Evolutionary conservation across 345 rosid species (phyloP).

Genomic region (Gossypium sturtianum): DNA sequence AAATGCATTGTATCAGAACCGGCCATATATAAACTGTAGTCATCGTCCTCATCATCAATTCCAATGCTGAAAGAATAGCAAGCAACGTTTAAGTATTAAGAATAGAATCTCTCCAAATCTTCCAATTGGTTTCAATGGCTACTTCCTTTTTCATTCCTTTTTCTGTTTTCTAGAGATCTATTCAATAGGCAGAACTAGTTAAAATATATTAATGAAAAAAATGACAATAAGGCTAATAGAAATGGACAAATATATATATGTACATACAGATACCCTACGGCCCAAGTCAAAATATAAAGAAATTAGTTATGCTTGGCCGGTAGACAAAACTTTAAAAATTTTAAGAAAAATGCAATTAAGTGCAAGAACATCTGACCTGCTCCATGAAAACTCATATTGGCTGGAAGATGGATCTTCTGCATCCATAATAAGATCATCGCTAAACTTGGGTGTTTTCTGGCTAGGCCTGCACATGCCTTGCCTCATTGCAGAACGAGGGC

Average conservation of each 20-base stretch:
- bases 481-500: constrained; percentile 39
- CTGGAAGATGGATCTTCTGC: constrained; percentile 38
- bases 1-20: constrained; percentile 13
- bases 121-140: neutral
- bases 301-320: too few relatives aligned
- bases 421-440: constrained; percentile 33
- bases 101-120: constrained; percentile 2
- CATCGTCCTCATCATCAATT: constrained; percentile 77
- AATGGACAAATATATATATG: neutral
- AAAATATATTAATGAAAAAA: neutral
- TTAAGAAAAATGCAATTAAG: neutral
- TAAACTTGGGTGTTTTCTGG: constrained; percentile 27
- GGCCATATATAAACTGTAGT: constrained; percentile 11
- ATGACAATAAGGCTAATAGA: neutral
- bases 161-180: neutral
- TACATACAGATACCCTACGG: too few relatives aligned
- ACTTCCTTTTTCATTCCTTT: neutral
- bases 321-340: neutral
- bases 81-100: neutral
- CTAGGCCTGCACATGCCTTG: constrained; percentile 37
- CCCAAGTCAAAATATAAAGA: too few relatives aligned
- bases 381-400: constrained; percentile 34
- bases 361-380: constrained; percentile 43
- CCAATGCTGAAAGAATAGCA: constrained; percentile 31
- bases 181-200: neutral